Evolutionary conservation across 1,284 basidiomycete species (phyloP).

Genomic region (Boletus sp.): DNA sequence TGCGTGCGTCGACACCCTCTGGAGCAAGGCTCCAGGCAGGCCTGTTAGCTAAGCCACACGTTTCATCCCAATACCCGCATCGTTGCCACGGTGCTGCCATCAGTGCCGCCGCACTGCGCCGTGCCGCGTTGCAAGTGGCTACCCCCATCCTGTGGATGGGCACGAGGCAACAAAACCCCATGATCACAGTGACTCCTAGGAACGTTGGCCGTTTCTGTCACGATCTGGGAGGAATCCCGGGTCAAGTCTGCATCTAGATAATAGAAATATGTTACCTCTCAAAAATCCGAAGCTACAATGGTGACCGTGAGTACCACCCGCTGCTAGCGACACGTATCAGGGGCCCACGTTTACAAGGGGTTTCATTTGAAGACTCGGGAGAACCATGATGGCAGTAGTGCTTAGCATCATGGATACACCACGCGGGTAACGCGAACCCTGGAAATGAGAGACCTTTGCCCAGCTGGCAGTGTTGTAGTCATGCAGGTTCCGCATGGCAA

Average conservation of each 20-base stretch:
- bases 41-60: slow-evolving; percentile 20
- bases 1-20: not conserved
- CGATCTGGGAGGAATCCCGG: not conserved
- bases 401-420: not conserved
- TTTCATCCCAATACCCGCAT: not conserved
- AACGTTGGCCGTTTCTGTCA: not conserved
- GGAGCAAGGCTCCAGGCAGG: slow-evolving; percentile 18
- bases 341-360: not conserved
- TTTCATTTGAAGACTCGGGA: not conserved
- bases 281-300: not conserved
- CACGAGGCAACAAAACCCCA: slow-evolving; percentile 6
- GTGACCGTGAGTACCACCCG: not conserved
- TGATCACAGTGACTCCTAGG: not conserved
- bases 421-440: not conserved
- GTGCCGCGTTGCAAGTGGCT: not conserved
- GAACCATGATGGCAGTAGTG: not conserved
- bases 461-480: not conserved
- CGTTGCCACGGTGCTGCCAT: not conserved
- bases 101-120: not conserved
- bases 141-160: not conserved
- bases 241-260: not conserved
- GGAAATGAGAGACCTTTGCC: not conserved
- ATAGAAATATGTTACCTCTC: not conserved
- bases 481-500: not conserved
- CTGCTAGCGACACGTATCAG: not conserved